These are phyloP conservation scores for Tolypocladium capitatum DNA, from an alignment of 2,329 filamentous ascomycete genomes.

Conservation along the genomic window DNA sequence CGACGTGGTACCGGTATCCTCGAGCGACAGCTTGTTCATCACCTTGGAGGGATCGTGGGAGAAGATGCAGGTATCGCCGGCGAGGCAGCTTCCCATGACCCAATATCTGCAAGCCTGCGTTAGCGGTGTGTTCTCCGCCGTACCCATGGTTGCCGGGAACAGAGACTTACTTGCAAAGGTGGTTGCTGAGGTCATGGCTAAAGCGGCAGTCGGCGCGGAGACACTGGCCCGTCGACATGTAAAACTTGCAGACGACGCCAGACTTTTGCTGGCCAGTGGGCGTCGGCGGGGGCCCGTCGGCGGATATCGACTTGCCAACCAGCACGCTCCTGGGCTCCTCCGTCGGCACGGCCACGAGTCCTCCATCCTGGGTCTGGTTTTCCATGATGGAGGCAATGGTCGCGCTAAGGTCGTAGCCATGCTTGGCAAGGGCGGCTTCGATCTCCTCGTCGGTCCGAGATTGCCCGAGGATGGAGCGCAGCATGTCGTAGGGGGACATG, in stretches of 20 bases:
- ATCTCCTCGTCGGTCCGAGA: constrained; percentile 88
- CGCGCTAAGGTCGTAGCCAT: constrained; percentile 86
- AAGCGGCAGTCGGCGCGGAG: constrained; percentile 92
- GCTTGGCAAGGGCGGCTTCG: constrained; percentile 73
- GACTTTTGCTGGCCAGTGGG: constrained; percentile 67
- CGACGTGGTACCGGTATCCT: constrained; percentile 59
- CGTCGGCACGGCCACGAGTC: constrained; percentile 18
- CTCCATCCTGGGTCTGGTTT: constrained; percentile 34
- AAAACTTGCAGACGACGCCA: constrained; percentile 93
- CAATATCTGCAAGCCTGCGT: constrained; percentile 53
- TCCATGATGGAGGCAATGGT: constrained; percentile 87
- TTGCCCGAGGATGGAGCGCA: constrained; percentile 85
- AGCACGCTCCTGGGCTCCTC: constrained; percentile 55
- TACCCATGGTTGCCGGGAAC: not conserved
- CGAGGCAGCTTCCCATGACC: constrained; percentile 89
- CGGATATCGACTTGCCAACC: constrained; percentile 80
- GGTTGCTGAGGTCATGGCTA: constrained; percentile 88
- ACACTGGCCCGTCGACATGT: constrained; percentile 88
- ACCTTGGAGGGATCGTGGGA: constrained; percentile 87
- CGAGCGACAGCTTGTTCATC: constrained; percentile 66
- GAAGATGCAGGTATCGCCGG: constrained; percentile 88
- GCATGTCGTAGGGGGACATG: constrained; percentile 97
- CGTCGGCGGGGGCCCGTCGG: constrained; percentile 61
- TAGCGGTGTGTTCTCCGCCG: not conserved
- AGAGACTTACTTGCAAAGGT: constrained; percentile 84